Percentiles rank a stretch among this genome's conserved stretches.
Evolutionary conservation across 2,329 filamentous ascomycete genomes (phyloP).

Genomic region (Clarireedia paspali): DNA sequence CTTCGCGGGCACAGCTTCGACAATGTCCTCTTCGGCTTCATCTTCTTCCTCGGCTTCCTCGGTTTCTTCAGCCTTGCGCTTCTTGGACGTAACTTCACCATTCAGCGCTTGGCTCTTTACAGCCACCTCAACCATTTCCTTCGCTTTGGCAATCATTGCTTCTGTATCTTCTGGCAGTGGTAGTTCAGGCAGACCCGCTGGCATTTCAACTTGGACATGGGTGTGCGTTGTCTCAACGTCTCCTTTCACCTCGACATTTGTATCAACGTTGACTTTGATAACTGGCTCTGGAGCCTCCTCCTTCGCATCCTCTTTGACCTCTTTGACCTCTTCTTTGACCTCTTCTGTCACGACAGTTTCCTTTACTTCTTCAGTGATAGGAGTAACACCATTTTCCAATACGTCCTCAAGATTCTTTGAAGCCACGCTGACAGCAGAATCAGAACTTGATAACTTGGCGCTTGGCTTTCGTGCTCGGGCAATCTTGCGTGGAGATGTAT

Average conservation of each 20-base stretch:
- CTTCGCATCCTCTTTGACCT: conserved; percentile 9
- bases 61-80: conserved; percentile 34
- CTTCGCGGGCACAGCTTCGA: conserved; percentile 51
- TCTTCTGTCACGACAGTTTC: not conserved
- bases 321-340: conserved; percentile 17
- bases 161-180: conserved; percentile 71
- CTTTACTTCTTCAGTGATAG: conserved; percentile 12
- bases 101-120: conserved; percentile 32
- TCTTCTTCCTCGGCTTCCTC: conserved; percentile 28
- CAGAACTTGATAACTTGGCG: conserved; percentile 35
- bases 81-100: conserved; percentile 29
- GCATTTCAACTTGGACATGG: conserved; percentile 69
- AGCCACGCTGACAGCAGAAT: conserved; percentile 39
- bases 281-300: conserved; percentile 43
- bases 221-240: conserved; percentile 64
- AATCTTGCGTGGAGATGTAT: conserved; percentile 39
- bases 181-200: conserved; percentile 56
- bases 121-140: conserved; percentile 76
- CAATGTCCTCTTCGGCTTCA: not conserved
- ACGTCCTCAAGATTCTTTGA: conserved; percentile 40
- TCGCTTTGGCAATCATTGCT: conserved; percentile 78
- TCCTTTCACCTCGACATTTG: conserved; percentile 46
- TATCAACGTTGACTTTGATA: conserved; percentile 63
- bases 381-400: conserved; percentile 35
- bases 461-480: conserved; percentile 32